A percentile compares a stretch with the other conserved stretches of the same genome.
Conservation (phyloP, 1,139 yeast genomes). For the Saccharomyces pastorianus region DNA sequence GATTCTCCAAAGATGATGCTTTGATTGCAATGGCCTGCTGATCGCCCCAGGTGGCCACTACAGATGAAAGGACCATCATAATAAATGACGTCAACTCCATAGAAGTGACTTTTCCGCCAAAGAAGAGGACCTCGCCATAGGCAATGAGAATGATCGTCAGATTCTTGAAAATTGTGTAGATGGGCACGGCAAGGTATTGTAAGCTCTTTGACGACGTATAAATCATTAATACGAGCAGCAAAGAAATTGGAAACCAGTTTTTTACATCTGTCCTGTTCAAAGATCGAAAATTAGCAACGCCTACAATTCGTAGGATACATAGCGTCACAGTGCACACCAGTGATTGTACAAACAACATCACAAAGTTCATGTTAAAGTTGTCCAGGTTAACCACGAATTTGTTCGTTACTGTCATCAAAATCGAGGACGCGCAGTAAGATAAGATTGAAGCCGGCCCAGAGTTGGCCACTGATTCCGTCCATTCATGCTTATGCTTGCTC, state of each 20-base stretch:
- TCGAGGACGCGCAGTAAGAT: constrained; percentile 83
- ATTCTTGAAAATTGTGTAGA: constrained; percentile 92
- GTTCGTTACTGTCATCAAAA: constrained; percentile 92
- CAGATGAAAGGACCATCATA: constrained; percentile 85
- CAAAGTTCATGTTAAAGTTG: constrained; percentile 80
- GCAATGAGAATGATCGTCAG: constrained; percentile 92
- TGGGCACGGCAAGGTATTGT: constrained; percentile 83
- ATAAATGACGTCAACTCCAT: constrained; percentile 82
- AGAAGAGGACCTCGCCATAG: constrained; percentile 95
- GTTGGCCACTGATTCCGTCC: constrained; percentile 41
- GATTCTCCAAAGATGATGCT: constrained; percentile 19
- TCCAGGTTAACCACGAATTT: constrained; percentile 82
- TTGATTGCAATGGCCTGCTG: constrained; percentile 31
- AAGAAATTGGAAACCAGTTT: constrained; percentile 89
- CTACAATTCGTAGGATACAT: constrained; percentile 57
- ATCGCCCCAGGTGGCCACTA: constrained; percentile 91
- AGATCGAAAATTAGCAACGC: constrained; percentile 75
- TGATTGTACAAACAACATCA: constrained; percentile 72
- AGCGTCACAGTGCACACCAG: constrained; percentile 72
- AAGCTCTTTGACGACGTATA: constrained; percentile 93
- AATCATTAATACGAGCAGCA: constrained; percentile 82
- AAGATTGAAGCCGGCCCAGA: constrained; percentile 78
- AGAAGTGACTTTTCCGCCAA: constrained; percentile 82
- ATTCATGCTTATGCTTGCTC: constrained; percentile 16
- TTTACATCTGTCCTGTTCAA: constrained; percentile 81